Conservation (phyloP, 805 yeast genomes). For the Ogataea trehalophila region DNA sequence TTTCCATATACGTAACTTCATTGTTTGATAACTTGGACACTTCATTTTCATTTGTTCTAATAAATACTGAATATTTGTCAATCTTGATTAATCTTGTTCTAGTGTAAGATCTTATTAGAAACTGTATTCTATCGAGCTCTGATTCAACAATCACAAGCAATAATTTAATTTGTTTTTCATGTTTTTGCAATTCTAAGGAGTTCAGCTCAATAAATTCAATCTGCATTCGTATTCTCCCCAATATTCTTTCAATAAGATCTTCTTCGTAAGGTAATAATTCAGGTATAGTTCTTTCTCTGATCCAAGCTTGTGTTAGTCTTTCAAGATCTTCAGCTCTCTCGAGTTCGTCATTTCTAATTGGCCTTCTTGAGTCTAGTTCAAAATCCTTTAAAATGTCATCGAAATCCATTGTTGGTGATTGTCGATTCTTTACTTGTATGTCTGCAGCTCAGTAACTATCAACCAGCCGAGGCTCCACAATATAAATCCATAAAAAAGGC, state of each 20-base stretch:
- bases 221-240: constrained; percentile 59
- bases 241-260: constrained; percentile 50
- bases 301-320: constrained; percentile 61
- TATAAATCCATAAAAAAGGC: too few species aligned
- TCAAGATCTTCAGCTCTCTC: constrained; percentile 35
- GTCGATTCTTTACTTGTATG: not conserved
- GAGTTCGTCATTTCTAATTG: constrained; percentile 19
- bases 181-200: constrained; percentile 68
- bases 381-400: constrained; percentile 69
- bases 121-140: constrained; percentile 83
- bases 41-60: constrained; percentile 41
- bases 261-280: constrained; percentile 76
- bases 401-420: constrained; percentile 45
- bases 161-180: constrained; percentile 64
- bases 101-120: constrained; percentile 72
- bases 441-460: too few species aligned
- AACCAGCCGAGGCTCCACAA: too few species aligned
- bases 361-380: constrained; percentile 34
- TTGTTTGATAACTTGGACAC: constrained; percentile 45
- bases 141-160: constrained; percentile 83
- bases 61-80: constrained; percentile 61
- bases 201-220: constrained; percentile 73
- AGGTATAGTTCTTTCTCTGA: constrained; percentile 81
- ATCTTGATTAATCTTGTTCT: constrained; percentile 74
- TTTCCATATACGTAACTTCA: constrained; percentile 63